These are phyloP conservation scores for Acanthamoeba quina DNA, from an alignment of 208 protist species.

Conservation along the genomic window DNA sequence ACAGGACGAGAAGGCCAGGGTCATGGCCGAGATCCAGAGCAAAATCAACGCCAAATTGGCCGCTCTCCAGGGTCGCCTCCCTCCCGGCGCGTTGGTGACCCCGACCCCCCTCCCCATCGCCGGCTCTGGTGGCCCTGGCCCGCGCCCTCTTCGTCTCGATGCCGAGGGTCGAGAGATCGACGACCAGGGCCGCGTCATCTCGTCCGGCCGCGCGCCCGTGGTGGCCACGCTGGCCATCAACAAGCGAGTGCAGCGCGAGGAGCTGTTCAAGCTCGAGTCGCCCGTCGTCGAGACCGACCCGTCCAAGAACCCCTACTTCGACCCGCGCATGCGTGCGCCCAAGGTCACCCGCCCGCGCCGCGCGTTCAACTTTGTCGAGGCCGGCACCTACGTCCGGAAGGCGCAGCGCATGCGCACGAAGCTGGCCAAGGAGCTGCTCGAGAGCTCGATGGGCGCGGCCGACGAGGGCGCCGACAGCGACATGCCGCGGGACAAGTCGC, in stretches of 20 bases:
- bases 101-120: neutral
- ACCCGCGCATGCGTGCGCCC: constrained; percentile 45
- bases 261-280: constrained; percentile 56
- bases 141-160: constrained; percentile 30
- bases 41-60: constrained; percentile 55
- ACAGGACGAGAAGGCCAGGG: neutral
- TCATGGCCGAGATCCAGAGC: constrained; percentile 47
- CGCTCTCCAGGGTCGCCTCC: constrained; percentile 16
- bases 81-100: neutral
- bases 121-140: neutral
- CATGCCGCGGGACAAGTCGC: neutral
- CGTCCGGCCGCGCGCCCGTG: neutral
- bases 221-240: constrained; percentile 51
- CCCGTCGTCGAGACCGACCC: constrained; percentile 43
- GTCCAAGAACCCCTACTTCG: constrained; percentile 52
- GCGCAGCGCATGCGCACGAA: constrained; percentile 64
- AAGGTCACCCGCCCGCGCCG: neutral
- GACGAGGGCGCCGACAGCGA: neutral
- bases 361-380: constrained; percentile 58
- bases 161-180: constrained; percentile 61
- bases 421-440: constrained; percentile 57
- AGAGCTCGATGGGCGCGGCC: neutral
- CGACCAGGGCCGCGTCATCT: constrained; percentile 3
- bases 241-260: constrained; percentile 47
- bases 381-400: constrained; percentile 62